Evolutionary conservation across 306 rosid species (phyloP).

Genomic region (Quercus alba): DNA sequence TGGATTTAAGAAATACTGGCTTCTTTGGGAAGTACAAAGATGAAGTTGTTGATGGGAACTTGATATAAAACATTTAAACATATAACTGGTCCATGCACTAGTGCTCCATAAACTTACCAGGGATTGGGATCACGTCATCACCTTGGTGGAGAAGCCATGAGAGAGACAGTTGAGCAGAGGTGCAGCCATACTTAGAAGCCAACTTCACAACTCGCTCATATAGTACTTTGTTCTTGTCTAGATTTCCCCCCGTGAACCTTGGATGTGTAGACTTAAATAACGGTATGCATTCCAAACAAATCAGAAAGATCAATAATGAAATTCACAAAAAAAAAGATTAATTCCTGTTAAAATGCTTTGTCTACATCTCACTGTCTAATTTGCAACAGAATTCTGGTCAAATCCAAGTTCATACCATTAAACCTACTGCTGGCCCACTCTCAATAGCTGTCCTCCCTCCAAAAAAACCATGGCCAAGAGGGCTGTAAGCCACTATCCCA

Average conservation of each 20-base stretch:
- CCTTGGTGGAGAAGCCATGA: slow-evolving; percentile 76
- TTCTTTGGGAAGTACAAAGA: too few relatives aligned
- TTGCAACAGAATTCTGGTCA: too few relatives aligned
- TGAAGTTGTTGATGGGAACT: too few relatives aligned
- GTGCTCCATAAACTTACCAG: slow-evolving; percentile 34
- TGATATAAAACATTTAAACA: too few relatives aligned
- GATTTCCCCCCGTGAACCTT: slow-evolving; percentile 57
- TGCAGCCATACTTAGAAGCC: slow-evolving; percentile 50
- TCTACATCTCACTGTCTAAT: too few relatives aligned
- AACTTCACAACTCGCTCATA: slow-evolving; percentile 38
- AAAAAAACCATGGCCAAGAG: slow-evolving; percentile 69
- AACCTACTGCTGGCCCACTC: slow-evolving; percentile 46
- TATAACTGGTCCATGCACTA: too few relatives aligned
- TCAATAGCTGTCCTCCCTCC: slow-evolving; percentile 64
- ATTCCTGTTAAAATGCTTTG: too few relatives aligned
- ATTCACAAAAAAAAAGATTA: too few relatives aligned
- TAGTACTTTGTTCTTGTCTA: slow-evolving; percentile 58
- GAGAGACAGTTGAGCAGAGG: slow-evolving; percentile 61
- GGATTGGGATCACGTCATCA: slow-evolving; percentile 61
- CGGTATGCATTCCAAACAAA: not conserved
- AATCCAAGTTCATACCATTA: slow-evolving; percentile 33
- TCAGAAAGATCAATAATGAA: too few relatives aligned
- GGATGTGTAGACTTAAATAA: slow-evolving; percentile 49
- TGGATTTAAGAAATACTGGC: too few relatives aligned
- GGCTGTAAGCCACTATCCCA: slow-evolving; percentile 65